Percentiles rank a stretch among this genome's conserved stretches.
Conservation (phyloP, 1,284 basidiomycete species). For the Macrocystidia cucumis region DNA sequence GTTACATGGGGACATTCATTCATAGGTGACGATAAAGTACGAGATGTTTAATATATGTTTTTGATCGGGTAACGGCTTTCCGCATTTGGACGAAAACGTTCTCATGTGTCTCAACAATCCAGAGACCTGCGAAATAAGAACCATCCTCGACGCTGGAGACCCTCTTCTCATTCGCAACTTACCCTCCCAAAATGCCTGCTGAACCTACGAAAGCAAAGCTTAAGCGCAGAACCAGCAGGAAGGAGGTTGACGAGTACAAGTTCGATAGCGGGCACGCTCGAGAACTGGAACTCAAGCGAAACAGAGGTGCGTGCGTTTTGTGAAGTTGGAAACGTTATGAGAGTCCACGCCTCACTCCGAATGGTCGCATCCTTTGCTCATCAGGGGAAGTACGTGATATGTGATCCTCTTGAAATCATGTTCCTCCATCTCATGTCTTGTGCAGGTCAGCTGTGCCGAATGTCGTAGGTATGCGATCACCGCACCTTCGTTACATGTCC, state of each 20-base stretch:
- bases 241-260: constrained; percentile 38
- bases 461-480: constrained; percentile 53
- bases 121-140: too few species aligned
- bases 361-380: constrained; percentile 7
- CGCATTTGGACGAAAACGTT: too few species aligned
- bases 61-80: too few species aligned
- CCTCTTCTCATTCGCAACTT: constrained; percentile 6
- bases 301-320: constrained; percentile 24
- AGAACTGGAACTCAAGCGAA: constrained; percentile 47
- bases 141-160: too few species aligned
- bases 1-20: too few species aligned
- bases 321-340: constrained; percentile 5
- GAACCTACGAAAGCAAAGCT: constrained; percentile 39
- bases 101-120: too few species aligned
- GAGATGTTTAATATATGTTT: too few species aligned
- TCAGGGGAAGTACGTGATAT: constrained; percentile 24
- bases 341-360: constrained; percentile 4
- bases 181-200: constrained; percentile 30
- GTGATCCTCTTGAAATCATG: constrained; percentile 8
- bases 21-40: too few species aligned
- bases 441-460: constrained; percentile 58
- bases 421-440: constrained; percentile 11
- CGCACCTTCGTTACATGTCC: constrained; percentile 17
- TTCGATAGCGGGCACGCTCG: constrained; percentile 43
- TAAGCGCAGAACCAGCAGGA: constrained; percentile 36